phyloP scores from a whole-genome alignment of 78 protist species.

The Isochrysis galbana region DNA sequence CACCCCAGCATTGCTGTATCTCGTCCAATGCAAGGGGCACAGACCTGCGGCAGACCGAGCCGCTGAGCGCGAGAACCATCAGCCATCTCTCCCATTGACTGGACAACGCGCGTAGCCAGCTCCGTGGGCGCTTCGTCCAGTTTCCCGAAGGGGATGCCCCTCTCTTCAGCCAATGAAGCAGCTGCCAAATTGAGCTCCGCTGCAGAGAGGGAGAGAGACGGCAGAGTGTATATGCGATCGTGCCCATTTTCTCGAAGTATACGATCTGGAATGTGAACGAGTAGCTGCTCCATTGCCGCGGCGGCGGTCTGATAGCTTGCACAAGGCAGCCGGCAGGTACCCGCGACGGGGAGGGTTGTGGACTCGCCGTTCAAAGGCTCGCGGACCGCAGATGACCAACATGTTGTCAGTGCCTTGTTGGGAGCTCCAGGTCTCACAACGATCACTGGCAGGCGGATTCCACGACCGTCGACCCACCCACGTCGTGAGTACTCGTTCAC shows the following conservation, averaged over 20 bases:
- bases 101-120: neutral
- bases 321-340: neutral
- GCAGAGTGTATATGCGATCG: neutral
- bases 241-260: neutral
- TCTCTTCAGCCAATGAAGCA: neutral
- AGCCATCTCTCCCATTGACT: neutral
- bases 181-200: neutral
- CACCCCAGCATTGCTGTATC: too few relatives aligned
- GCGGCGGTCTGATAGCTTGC: neutral
- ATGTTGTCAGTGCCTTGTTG: neutral
- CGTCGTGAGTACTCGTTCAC: neutral
- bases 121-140: neutral
- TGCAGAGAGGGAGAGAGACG: neutral
- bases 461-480: neutral
- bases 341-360: neutral
- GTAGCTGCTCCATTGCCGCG: neutral
- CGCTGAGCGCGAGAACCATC: too few relatives aligned
- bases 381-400: neutral
- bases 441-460: conserved; percentile 8
- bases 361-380: neutral
- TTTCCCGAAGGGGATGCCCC: too few relatives aligned
- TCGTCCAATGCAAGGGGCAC: neutral
- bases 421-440: conserved; percentile 20
- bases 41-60: too few relatives aligned
- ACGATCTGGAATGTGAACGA: neutral